These are phyloP conservation scores for Aeschynomene evenia DNA, from an alignment of 306 rosid species.

Conservation along the genomic window DNA sequence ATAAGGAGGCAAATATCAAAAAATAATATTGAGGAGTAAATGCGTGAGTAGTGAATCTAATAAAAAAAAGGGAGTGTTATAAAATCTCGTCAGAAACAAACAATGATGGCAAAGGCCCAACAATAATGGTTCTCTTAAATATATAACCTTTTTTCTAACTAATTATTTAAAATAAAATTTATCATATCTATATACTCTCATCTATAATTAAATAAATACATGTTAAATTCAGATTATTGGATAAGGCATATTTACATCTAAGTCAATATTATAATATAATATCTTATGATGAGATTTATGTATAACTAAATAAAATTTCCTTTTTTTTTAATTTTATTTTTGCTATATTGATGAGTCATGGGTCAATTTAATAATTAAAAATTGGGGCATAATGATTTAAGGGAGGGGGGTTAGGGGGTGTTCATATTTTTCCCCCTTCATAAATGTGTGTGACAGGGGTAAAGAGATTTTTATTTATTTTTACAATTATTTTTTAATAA, in stretches of 20 bases:
- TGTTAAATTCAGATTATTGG: no score
- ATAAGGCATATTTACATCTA: no score
- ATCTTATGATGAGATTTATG: no score
- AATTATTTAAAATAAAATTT: no score
- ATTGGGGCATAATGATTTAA: constrained; percentile 47
- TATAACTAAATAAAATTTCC: no score
- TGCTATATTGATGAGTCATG: neutral
- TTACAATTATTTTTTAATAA: neutral
- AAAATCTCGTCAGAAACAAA: constrained; percentile 66
- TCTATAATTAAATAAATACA: no score
- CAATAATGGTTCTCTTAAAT: constrained; percentile 62
- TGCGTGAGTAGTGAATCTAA: constrained; percentile 43
- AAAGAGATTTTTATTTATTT: constrained; percentile 40
- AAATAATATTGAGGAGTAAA: constrained; percentile 47
- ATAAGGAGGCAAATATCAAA: constrained; percentile 40
- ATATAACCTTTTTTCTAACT: constrained; percentile 46
- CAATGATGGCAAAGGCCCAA: constrained; percentile 81
- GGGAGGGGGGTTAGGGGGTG: constrained; percentile 39
- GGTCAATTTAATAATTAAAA: constrained; percentile 22
- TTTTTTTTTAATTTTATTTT: no score
- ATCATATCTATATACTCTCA: no score
- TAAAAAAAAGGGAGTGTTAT: constrained; percentile 47
- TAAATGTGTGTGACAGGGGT: constrained; percentile 66
- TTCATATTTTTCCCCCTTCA: constrained; percentile 36
- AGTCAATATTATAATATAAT: no score